Evolutionary conservation across 2,329 filamentous ascomycete species (phyloP).

Genomic region (Neophaeococcomyces aloes): DNA sequence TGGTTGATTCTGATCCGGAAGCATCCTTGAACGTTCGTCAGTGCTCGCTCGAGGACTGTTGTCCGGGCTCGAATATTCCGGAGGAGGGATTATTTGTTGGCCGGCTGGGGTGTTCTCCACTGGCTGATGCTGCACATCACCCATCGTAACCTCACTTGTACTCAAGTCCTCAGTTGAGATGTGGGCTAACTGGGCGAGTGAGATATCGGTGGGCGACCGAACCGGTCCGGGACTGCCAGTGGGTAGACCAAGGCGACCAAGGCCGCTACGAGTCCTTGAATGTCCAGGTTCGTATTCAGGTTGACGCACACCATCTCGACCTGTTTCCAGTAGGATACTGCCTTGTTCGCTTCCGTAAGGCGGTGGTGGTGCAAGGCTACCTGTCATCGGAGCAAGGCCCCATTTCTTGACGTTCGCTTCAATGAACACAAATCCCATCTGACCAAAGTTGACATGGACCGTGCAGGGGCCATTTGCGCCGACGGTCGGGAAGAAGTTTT

Average conservation of each 20-base stretch:
- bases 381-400: conserved; percentile 92
- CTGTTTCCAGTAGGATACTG: conserved; percentile 85
- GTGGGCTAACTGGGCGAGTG: conserved; percentile 72
- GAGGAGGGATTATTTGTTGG: conserved; percentile 53
- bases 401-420: conserved; percentile 99
- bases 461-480: conserved; percentile 87
- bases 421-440: conserved; percentile 97
- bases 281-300: conserved; percentile 50
- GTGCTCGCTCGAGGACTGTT: conserved; percentile 47
- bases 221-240: conserved; percentile 73
- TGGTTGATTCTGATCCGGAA: conserved; percentile 44
- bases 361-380: conserved; percentile 85
- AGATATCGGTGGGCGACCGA: conserved; percentile 90
- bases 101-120: conserved; percentile 34
- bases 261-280: conserved; percentile 64
- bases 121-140: conserved; percentile 20
- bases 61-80: conserved; percentile 54
- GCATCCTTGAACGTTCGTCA: conserved; percentile 39
- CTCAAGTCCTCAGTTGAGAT: conserved; percentile 53
- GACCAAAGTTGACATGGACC: conserved; percentile 94
- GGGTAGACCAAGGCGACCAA: conserved; percentile 60
- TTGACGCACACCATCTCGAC: conserved; percentile 46
- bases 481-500: conserved; percentile 97
- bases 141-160: conserved; percentile 48
- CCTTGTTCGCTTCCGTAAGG: conserved; percentile 96